Percentiles rank a stretch among this genome's conserved stretches.
These are phyloP conservation scores for Isatis tinctoria DNA, from an alignment of 345 rosid genomes.

Conservation along the genomic window DNA sequence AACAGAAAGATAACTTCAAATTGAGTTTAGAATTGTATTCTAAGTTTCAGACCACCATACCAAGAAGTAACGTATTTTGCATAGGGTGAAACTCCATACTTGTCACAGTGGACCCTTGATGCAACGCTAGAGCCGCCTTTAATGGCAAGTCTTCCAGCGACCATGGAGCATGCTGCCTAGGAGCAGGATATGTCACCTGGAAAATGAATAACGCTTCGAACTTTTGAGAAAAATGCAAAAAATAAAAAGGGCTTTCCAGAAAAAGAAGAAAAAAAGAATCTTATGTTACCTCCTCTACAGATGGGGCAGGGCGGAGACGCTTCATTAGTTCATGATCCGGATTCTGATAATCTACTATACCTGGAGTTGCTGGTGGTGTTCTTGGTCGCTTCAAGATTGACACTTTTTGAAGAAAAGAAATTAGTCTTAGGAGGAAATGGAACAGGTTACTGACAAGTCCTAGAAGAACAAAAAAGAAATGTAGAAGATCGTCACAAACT, in stretches of 20 bases:
- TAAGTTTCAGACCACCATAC: slow-evolving; percentile 36
- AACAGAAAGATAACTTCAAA: not conserved
- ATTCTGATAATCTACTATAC: slow-evolving; percentile 73
- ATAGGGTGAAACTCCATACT: slow-evolving; percentile 95
- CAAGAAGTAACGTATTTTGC: slow-evolving; percentile 65
- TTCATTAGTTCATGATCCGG: slow-evolving; percentile 82
- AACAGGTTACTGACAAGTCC: not conserved
- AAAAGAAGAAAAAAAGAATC: not conserved
- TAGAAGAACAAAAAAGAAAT: not conserved
- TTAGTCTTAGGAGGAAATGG: not conserved
- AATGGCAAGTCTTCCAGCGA: slow-evolving; percentile 82
- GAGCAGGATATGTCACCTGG: slow-evolving; percentile 66
- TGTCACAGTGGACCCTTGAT: slow-evolving; percentile 67
- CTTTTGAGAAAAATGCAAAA: not conserved
- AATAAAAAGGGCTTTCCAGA: slow-evolving; percentile 12
- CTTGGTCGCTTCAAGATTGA: slow-evolving; percentile 65
- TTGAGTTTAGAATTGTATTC: not conserved
- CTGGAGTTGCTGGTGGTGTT: slow-evolving; percentile 62
- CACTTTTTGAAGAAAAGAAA: slow-evolving; percentile 32
- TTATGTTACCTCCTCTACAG: slow-evolving; percentile 65
- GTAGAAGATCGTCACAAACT: slow-evolving; percentile 8
- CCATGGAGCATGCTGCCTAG: slow-evolving; percentile 55
- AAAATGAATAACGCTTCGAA: not conserved
- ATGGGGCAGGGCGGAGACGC: slow-evolving; percentile 66
- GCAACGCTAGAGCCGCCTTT: slow-evolving; percentile 59